These are phyloP conservation scores for Aureoboletus auriporus DNA, from an alignment of 768 basidiomycete genomes.

Conservation along the genomic window DNA sequence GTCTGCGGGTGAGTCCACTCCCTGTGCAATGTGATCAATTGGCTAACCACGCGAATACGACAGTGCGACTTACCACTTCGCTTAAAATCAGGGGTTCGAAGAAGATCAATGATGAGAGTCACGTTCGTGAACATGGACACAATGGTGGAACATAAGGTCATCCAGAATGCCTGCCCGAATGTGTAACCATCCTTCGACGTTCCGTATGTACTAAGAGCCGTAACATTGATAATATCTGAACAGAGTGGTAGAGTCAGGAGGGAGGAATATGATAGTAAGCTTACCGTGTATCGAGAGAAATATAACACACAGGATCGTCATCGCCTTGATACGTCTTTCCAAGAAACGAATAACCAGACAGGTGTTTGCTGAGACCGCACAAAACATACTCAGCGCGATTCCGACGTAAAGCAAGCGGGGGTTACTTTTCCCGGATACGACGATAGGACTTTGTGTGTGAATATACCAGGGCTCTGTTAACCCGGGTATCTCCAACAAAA, in stretches of 20 bases:
- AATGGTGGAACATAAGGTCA: constrained; percentile 70
- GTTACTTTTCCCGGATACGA: constrained; percentile 49
- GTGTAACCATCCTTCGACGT: constrained; percentile 63
- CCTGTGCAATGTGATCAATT: constrained; percentile 36
- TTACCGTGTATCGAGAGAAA: constrained; percentile 69
- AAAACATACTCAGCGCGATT: constrained; percentile 62
- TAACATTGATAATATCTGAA: constrained; percentile 67
- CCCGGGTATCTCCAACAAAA: constrained; percentile 80
- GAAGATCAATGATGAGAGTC: constrained; percentile 60
- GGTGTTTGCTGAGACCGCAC: constrained; percentile 63
- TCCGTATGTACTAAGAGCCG: constrained; percentile 58
- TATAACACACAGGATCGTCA: constrained; percentile 61
- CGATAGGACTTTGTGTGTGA: constrained; percentile 38
- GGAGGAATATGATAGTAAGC: constrained; percentile 15
- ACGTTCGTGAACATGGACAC: constrained; percentile 62
- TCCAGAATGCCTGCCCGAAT: constrained; percentile 71
- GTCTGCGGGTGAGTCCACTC: constrained; percentile 77
- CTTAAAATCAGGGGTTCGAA: constrained; percentile 57
- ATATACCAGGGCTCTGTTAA: constrained; percentile 75
- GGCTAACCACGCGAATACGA: background rate
- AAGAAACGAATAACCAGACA: constrained; percentile 69
- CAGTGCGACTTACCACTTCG: constrained; percentile 47
- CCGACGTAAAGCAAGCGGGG: constrained; percentile 56
- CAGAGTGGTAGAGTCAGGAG: background rate
- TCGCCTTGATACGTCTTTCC: constrained; percentile 57